Conservation (phyloP, 176 grass and related monocot species). For the Paspalum vaginatum region DNA sequence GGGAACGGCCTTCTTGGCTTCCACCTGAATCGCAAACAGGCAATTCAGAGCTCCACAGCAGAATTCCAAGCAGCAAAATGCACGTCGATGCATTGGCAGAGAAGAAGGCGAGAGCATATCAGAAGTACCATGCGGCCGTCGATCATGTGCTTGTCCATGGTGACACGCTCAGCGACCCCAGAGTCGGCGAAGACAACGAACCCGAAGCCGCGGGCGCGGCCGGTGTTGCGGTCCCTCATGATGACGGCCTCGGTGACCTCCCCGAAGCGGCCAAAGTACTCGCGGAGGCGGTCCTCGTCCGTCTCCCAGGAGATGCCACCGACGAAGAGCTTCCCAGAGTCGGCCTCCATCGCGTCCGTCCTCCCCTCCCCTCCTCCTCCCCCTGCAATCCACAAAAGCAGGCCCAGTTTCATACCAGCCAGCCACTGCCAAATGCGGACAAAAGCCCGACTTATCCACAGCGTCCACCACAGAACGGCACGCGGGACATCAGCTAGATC, state of each 20-base stretch:
- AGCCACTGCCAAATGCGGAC: constrained; percentile 52
- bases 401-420: constrained; percentile 47
- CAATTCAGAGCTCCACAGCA: constrained; percentile 34
- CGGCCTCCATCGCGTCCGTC: constrained; percentile 69
- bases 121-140: constrained; percentile 88
- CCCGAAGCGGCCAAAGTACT: constrained; percentile 80
- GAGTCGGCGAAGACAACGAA: constrained; percentile 87
- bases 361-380: constrained; percentile 64
- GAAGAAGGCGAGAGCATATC: neutral
- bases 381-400: constrained; percentile 71
- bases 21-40: constrained; percentile 59
- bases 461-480: constrained; percentile 48
- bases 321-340: constrained; percentile 94
- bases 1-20: constrained; percentile 94
- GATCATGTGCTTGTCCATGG: constrained; percentile 93
- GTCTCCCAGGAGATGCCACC: constrained; percentile 99
- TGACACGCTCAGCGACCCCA: constrained; percentile 66
- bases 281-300: constrained; percentile 85
- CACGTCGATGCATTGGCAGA: neutral
- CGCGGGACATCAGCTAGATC: constrained; percentile 49
- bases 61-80: constrained; percentile 48
- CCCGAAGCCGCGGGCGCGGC: constrained; percentile 88
- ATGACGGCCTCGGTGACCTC: constrained; percentile 96
- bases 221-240: constrained; percentile 89
- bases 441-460: constrained; percentile 58